Evolutionary conservation across 345 rosid species (phyloP).

Genomic region (Streptanthus diversifolius): DNA sequence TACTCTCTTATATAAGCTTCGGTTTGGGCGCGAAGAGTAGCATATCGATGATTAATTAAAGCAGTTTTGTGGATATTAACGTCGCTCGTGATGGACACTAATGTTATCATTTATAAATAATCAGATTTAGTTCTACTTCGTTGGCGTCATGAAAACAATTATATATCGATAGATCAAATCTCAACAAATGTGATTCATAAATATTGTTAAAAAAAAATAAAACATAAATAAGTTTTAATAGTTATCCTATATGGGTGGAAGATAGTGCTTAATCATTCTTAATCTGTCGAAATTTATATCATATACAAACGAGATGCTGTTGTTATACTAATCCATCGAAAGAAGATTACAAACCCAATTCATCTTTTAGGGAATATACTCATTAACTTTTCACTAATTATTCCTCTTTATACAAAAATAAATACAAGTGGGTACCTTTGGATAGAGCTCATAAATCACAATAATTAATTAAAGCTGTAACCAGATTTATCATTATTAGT

Average conservation of each 20-base stretch:
- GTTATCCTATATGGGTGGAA: constrained; percentile 5
- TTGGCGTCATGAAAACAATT: neutral
- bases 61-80: neutral
- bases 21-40: neutral
- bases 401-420: constrained; percentile 6
- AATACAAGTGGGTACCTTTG: constrained; percentile 15
- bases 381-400: constrained; percentile 1
- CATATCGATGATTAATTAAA: neutral
- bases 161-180: constrained; percentile 3
- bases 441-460: neutral
- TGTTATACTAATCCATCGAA: constrained; percentile 15
- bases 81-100: neutral
- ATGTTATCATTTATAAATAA: neutral
- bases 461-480: constrained; percentile 1
- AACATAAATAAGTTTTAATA: neutral
- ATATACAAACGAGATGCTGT: neutral
- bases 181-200: neutral
- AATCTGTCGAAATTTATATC: neutral
- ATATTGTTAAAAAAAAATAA: neutral
- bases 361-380: neutral
- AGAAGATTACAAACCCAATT: constrained; percentile 4
- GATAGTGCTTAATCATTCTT: constrained; percentile 26
- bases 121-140: constrained; percentile 4
- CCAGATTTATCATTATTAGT: constrained; percentile 10
- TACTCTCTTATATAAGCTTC: neutral